phyloP scores from a whole-genome alignment of 1,284 basidiomycete species.

The Microbotryum intermedium region DNA sequence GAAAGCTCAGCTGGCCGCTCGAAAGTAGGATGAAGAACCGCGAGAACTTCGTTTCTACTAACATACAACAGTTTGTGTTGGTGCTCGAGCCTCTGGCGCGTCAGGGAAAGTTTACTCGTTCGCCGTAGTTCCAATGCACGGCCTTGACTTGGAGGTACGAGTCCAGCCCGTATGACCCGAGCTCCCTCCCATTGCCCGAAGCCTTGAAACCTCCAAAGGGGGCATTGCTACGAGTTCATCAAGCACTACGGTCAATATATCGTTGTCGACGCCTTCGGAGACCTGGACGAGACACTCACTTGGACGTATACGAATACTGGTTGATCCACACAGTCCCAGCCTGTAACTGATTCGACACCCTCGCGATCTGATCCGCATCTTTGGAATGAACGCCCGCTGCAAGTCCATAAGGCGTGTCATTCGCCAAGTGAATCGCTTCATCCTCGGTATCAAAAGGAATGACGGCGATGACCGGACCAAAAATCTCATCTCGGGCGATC shows the following conservation, averaged over 20 bases:
- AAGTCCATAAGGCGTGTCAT: slow-evolving; percentile 75
- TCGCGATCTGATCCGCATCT: slow-evolving; percentile 73
- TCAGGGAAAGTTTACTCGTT: slow-evolving; percentile 62
- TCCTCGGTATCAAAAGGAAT: slow-evolving; percentile 70
- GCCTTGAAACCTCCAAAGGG: slow-evolving; percentile 90
- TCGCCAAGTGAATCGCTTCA: slow-evolving; percentile 67
- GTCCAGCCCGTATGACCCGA: slow-evolving; percentile 76
- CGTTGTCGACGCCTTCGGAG: slow-evolving; percentile 31
- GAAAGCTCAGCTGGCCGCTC: too few relatives aligned
- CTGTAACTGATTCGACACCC: slow-evolving; percentile 68
- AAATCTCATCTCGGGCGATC: slow-evolving; percentile 50
- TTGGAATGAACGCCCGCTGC: slow-evolving; percentile 76
- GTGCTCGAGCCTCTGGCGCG: too few relatives aligned
- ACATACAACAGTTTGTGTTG: too few relatives aligned
- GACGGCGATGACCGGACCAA: slow-evolving; percentile 71
- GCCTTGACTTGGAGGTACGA: slow-evolving; percentile 78
- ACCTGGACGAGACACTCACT: slow-evolving; percentile 13
- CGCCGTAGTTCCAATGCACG: slow-evolving; percentile 77
- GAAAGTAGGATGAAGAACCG: too few relatives aligned
- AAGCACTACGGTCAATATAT: slow-evolving; percentile 24
- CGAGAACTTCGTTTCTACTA: too few relatives aligned
- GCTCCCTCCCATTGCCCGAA: slow-evolving; percentile 66
- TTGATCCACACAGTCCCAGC: slow-evolving; percentile 58
- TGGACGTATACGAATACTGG: slow-evolving; percentile 69
- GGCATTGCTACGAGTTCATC: slow-evolving; percentile 49